A percentile compares a stretch with the other conserved stretches of the same genome.
These are phyloP conservation scores for Boletus vinaceobasis DNA, from an alignment of 768 basidiomycete species.

Conservation along the genomic window DNA sequence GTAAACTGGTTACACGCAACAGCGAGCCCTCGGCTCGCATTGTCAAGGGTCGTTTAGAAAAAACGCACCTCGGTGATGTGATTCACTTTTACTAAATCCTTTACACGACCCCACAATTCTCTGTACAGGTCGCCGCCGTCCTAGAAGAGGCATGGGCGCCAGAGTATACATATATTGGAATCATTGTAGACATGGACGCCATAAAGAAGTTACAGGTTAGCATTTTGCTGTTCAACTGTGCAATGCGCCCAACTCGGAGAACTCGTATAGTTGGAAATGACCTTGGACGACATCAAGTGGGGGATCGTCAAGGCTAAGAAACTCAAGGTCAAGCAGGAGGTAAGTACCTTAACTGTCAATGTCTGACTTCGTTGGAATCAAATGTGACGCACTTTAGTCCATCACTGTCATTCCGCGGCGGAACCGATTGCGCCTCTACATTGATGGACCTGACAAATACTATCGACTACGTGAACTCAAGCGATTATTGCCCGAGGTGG, in stretches of 20 bases:
- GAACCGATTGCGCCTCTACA: conserved; percentile 73
- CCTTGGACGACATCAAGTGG: conserved; percentile 90
- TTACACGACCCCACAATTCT: not conserved
- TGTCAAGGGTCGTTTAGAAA: conserved; percentile 94
- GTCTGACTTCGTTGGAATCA: not conserved
- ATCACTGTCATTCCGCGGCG: conserved; percentile 74
- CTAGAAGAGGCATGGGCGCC: conserved; percentile 96
- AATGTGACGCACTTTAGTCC: conserved; percentile 42
- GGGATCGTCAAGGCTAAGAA: conserved; percentile 84
- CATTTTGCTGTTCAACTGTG: not conserved
- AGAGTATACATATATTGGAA: conserved; percentile 87
- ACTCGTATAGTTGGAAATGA: conserved; percentile 73
- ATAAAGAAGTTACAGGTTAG: conserved; percentile 83
- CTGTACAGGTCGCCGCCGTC: conserved; percentile 74
- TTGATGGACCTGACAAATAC: conserved; percentile 75
- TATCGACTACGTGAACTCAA: conserved; percentile 85
- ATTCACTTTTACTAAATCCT: conserved; percentile 18
- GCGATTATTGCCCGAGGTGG: conserved; percentile 76
- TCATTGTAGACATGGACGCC: conserved; percentile 86
- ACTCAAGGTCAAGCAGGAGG: conserved; percentile 89
- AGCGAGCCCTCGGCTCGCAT: conserved; percentile 96
- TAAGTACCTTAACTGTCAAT: conserved; percentile 22
- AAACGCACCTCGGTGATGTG: conserved; percentile 92
- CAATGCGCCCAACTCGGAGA: not conserved
- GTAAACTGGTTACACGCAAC: conserved; percentile 79